A percentile compares a stretch with the other conserved stretches of the same genome.
Conservation (phyloP, 1,284 basidiomycete species). For the Hemileia vastatrix region DNA sequence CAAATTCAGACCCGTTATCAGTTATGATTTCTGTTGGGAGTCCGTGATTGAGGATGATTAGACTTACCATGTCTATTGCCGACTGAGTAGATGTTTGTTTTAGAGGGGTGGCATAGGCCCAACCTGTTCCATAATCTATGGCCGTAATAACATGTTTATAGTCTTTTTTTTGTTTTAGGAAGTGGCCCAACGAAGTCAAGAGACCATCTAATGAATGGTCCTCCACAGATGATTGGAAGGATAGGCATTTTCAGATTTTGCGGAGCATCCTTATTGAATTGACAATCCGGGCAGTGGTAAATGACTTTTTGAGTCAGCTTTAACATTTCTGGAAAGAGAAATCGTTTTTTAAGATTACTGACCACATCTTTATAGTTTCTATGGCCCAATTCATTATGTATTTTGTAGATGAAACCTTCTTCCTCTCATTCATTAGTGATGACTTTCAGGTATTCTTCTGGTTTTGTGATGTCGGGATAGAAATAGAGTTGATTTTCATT, state of each 20-base stretch:
- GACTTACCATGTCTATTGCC: neutral
- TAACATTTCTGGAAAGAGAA: neutral
- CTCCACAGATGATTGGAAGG: neutral
- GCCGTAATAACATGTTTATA: constrained; percentile 4
- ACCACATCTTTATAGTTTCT: neutral
- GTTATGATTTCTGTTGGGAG: neutral
- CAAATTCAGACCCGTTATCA: constrained; percentile 5
- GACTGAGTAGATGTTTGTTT: neutral
- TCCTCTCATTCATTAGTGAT: too few relatives aligned
- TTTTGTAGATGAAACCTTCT: too few relatives aligned
- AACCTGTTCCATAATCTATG: constrained; percentile 10
- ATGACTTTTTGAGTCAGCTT: neutral
- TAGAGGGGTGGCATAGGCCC: neutral
- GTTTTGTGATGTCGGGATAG: too few relatives aligned
- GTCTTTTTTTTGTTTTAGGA: neutral
- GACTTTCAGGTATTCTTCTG: too few relatives aligned
- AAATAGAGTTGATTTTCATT: too few relatives aligned
- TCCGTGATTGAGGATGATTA: neutral
- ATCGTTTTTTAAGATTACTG: neutral
- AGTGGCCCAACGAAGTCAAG: constrained; percentile 7
- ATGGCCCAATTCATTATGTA: neutral
- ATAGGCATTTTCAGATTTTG: neutral
- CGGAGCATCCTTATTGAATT: neutral
- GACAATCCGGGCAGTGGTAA: neutral
- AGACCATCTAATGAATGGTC: constrained; percentile 2